Percentiles rank a stretch among this genome's conserved stretches.
These are phyloP conservation scores for Boeremia lycopersici DNA, from an alignment of 2,329 filamentous ascomycete species.

Conservation along the genomic window DNA sequence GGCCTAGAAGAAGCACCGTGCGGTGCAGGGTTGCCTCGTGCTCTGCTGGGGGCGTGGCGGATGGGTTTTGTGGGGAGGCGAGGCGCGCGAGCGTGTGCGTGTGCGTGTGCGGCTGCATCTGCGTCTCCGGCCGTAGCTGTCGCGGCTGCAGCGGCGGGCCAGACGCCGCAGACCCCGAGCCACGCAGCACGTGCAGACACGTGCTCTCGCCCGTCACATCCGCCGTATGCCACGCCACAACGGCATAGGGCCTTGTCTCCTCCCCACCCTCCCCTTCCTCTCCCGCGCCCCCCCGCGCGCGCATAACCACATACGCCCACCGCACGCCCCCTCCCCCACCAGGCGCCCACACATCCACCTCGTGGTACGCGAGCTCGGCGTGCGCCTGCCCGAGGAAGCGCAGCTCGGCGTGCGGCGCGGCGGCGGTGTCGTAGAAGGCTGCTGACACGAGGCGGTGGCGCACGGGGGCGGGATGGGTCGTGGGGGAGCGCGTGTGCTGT, in stretches of 20 bases:
- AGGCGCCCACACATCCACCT: slow-evolving; percentile 29
- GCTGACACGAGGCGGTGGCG: slow-evolving; percentile 21
- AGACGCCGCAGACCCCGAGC: too few species aligned
- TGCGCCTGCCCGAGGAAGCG: slow-evolving; percentile 27
- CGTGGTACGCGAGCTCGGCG: slow-evolving; percentile 23
- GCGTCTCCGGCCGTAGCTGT: background rate
- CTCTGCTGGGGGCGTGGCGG: too few species aligned
- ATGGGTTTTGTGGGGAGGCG: slow-evolving; percentile 16
- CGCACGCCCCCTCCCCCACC: background rate
- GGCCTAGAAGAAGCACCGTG: slow-evolving; percentile 24
- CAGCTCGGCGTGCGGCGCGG: slow-evolving; percentile 24
- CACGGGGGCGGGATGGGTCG: slow-evolving; percentile 17
- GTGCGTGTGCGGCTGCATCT: background rate
- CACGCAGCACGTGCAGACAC: slow-evolving; percentile 19
- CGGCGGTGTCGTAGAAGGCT: slow-evolving; percentile 29
- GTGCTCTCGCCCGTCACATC: slow-evolving; percentile 14
- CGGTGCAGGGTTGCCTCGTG: slow-evolving; percentile 22
- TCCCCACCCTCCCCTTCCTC: background rate
- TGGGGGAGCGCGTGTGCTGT: slow-evolving; percentile 18
- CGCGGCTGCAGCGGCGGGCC: background rate
- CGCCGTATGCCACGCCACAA: slow-evolving; percentile 21
- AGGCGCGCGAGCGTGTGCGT: slow-evolving; percentile 6
- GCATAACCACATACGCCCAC: too few species aligned
- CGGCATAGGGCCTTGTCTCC: slow-evolving; percentile 12
- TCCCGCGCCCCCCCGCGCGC: too few species aligned